phyloP scores from a whole-genome alignment of 371 early-diverging fungal genomes.

The Dichotomocladium elegans region DNA sequence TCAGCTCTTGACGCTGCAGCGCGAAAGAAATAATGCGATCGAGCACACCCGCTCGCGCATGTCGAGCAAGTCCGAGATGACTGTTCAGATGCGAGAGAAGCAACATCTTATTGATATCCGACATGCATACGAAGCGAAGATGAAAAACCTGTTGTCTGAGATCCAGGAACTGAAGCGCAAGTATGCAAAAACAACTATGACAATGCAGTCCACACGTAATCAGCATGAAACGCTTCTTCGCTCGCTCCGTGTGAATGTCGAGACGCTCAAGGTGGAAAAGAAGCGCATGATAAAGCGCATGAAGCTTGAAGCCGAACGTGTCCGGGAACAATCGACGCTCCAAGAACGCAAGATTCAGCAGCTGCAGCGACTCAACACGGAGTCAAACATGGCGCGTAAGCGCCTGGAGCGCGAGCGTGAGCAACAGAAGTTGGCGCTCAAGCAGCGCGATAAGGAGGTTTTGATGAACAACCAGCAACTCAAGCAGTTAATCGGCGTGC shows the following conservation, averaged over 20 bases:
- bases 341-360: constrained; percentile 74
- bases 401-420: constrained; percentile 65
- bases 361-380: constrained; percentile 69
- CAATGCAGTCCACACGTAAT: constrained; percentile 52
- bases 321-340: constrained; percentile 59
- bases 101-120: constrained; percentile 30
- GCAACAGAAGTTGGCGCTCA: constrained; percentile 48
- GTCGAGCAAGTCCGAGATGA: constrained; percentile 13
- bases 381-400: constrained; percentile 62
- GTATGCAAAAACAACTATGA: constrained; percentile 52
- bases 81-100: constrained; percentile 16
- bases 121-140: constrained; percentile 65
- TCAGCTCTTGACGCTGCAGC: constrained; percentile 54
- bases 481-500: constrained; percentile 39
- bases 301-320: constrained; percentile 66
- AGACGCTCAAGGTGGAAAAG: constrained; percentile 73
- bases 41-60: constrained; percentile 19
- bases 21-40: constrained; percentile 67
- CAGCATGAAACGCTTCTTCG: constrained; percentile 52
- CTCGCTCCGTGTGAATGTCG: constrained; percentile 50
- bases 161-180: constrained; percentile 62
- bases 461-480: constrained; percentile 51
- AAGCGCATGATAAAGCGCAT: constrained; percentile 74
- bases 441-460: constrained; percentile 44
- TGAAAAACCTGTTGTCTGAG: constrained; percentile 63